phyloP scores from a whole-genome alignment of 495 filamentous ascomycete genomes.

The Podospora pseudocomata region DNA sequence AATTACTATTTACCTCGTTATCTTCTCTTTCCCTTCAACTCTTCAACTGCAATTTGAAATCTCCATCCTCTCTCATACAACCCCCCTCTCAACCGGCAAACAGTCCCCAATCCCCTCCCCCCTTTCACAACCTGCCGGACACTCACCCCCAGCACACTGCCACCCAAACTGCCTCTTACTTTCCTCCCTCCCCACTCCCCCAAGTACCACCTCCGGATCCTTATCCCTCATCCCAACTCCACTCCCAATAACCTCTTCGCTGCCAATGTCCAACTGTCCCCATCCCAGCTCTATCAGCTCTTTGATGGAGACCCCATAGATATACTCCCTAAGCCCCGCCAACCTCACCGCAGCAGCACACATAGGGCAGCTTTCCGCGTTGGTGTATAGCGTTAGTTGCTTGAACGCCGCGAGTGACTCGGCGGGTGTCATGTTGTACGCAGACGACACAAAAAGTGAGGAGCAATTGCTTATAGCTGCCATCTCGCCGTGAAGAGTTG shows the following conservation, averaged over 20 bases:
- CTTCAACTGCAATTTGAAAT: too few relatives aligned
- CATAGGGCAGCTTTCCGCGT: slow-evolving; percentile 57
- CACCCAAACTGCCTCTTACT: slow-evolving; percentile 52
- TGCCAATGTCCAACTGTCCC: slow-evolving; percentile 48
- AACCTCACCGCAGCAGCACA: slow-evolving; percentile 55
- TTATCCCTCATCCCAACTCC: slow-evolving; percentile 35
- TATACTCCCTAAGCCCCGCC: slow-evolving; percentile 52
- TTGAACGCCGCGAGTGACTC: slow-evolving; percentile 43
- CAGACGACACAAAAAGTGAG: slow-evolving; percentile 41
- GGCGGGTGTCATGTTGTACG: slow-evolving; percentile 39
- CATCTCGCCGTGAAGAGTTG: slow-evolving; percentile 54
- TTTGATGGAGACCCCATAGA: slow-evolving; percentile 51
- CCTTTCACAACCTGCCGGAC: slow-evolving; percentile 45
- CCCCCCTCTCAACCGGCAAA: not conserved
- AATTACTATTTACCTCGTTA: too few relatives aligned
- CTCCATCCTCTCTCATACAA: not conserved
- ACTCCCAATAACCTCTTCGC: slow-evolving; percentile 44
- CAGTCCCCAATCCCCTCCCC: not conserved
- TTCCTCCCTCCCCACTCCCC: slow-evolving; percentile 47
- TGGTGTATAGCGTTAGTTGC: slow-evolving; percentile 53
- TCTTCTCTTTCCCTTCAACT: too few relatives aligned
- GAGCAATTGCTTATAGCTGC: slow-evolving; percentile 53
- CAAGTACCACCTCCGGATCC: slow-evolving; percentile 35
- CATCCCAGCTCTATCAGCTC: slow-evolving; percentile 43
- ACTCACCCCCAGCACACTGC: slow-evolving; percentile 47